Evolutionary conservation across 2,329 filamentous ascomycete genomes (phyloP), one percentile per base, ranked within the genome.

Genomic region (Microdochium bolleyi): DNA sequence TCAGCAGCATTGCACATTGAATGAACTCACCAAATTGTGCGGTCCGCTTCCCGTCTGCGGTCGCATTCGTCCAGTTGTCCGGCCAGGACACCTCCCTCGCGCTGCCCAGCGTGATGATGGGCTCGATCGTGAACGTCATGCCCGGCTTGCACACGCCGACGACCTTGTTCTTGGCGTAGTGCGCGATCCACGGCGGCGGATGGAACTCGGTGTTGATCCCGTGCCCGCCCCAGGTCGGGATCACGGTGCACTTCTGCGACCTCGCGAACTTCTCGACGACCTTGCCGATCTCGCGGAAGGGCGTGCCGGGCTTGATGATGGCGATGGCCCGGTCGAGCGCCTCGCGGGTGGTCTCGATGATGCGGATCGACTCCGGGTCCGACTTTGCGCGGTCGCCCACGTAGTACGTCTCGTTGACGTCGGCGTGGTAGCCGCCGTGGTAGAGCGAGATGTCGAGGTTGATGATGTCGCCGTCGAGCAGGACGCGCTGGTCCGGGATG

Each of bases 61-160:
- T 97, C 9, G 88, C 88, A 70, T 89, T 95, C 1, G 92, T 97
- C 92, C 92, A 97, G 74, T 96, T 89, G 67, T 97, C 92, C 1
- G 92, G 92, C 92, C 92, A 97, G 0, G 90, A 96, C 67, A 92
- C 88, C 67, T 96, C 92, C 57, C 82, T 83, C 70, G 95, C 87
- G 53, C 88, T 90, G 52, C 92, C 92, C 52, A 95, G 71, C 48
- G 89, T 89, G 67, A 96, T 90, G 91, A 97, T 97, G 22, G 92
- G 92, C 74, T 97, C 92, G 55, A 97, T 96, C 0, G 92, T 96
- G 65, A 97, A 96, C 59, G 89, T 95, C 90, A 96, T 95, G 52
- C 92, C 92, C 1, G 88, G 84, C 74, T 95, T 96, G 53, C 91
- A 92, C 59, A 87, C 83, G 48, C 92, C 92, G 2, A 95, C 87